Conservation (phyloP, 805 yeast genomes). For the Sungouiella blattae region DNA sequence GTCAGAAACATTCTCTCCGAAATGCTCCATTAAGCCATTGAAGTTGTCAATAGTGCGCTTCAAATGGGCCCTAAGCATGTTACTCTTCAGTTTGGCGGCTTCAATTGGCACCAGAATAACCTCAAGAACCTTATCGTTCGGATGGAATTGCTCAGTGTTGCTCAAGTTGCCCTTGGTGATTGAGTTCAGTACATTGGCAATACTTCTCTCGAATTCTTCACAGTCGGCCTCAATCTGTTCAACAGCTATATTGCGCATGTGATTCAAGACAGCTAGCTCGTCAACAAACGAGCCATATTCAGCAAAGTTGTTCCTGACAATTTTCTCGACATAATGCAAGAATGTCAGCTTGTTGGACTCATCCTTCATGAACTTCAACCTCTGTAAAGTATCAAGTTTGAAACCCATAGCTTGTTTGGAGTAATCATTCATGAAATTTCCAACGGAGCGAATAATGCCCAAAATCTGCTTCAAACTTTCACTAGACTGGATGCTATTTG, state of each 20-base stretch:
- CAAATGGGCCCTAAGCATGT: constrained; percentile 60
- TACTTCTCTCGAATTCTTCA: constrained; percentile 52
- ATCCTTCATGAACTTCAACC: constrained; percentile 88
- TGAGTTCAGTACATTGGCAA: constrained; percentile 70
- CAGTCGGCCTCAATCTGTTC: constrained; percentile 82
- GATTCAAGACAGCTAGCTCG: constrained; percentile 57
- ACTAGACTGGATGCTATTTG: constrained; percentile 61
- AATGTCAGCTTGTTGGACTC: constrained; percentile 84
- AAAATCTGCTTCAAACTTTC: constrained; percentile 67
- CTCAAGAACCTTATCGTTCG: constrained; percentile 66
- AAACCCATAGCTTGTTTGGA: constrained; percentile 92
- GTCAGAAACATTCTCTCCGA: constrained; percentile 87
- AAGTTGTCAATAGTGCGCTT: constrained; percentile 62
- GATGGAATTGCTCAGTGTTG: constrained; percentile 75
- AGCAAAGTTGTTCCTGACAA: constrained; percentile 81
- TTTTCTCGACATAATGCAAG: constrained; percentile 86
- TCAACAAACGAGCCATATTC: constrained; percentile 70
- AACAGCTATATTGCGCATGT: constrained; percentile 70
- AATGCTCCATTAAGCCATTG: constrained; percentile 68
- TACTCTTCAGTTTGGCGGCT: constrained; percentile 69
- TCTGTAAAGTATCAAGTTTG: constrained; percentile 81
- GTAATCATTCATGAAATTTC: constrained; percentile 95
- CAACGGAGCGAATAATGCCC: constrained; percentile 84
- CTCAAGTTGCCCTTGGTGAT: constrained; percentile 82
- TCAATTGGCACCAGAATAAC: constrained; percentile 66